Conservation (phyloP, 2,329 filamentous ascomycete genomes). For the Fusarium bactridioides region DNA sequence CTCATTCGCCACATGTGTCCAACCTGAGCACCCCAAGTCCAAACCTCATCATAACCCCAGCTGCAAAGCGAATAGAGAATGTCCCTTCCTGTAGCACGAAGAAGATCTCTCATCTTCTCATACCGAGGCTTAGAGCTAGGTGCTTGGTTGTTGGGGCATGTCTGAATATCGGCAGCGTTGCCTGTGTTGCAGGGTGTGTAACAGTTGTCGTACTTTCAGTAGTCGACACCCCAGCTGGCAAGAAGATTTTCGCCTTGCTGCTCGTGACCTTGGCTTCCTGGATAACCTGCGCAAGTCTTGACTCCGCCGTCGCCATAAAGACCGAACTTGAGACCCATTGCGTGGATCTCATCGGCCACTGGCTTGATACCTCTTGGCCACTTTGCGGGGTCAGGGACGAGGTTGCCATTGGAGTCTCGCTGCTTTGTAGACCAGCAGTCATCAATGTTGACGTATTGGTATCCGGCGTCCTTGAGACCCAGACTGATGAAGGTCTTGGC, state of each 20-base stretch:
- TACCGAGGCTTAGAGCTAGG: constrained; percentile 10
- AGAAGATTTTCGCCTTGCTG: constrained; percentile 14
- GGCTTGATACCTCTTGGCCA: constrained; percentile 25
- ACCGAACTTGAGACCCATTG: constrained; percentile 21
- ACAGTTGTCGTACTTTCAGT: constrained; percentile 26
- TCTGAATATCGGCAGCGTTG: constrained; percentile 10
- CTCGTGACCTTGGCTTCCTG: constrained; percentile 17
- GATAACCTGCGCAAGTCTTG: constrained; percentile 20
- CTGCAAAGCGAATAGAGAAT: constrained; percentile 24
- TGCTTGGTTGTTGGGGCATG: neutral
- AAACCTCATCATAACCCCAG: constrained; percentile 23
- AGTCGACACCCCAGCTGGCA: constrained; percentile 23
- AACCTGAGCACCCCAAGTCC: constrained; percentile 21
- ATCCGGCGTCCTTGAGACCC: constrained; percentile 17
- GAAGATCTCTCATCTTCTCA: constrained; percentile 14
- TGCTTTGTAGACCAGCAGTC: constrained; percentile 25
- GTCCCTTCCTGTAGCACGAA: constrained; percentile 10
- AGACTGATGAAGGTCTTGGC: constrained; percentile 13
- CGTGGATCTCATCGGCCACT: constrained; percentile 16
- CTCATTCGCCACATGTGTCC: constrained; percentile 26
- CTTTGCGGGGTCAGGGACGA: constrained; percentile 13
- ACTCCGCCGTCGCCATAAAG: constrained; percentile 8
- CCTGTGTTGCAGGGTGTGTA: constrained; percentile 14
- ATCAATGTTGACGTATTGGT: constrained; percentile 20
- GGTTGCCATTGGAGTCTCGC: constrained; percentile 13